phyloP scores from a whole-genome alignment of 768 basidiomycete genomes.

The Naganishia randhawae region DNA sequence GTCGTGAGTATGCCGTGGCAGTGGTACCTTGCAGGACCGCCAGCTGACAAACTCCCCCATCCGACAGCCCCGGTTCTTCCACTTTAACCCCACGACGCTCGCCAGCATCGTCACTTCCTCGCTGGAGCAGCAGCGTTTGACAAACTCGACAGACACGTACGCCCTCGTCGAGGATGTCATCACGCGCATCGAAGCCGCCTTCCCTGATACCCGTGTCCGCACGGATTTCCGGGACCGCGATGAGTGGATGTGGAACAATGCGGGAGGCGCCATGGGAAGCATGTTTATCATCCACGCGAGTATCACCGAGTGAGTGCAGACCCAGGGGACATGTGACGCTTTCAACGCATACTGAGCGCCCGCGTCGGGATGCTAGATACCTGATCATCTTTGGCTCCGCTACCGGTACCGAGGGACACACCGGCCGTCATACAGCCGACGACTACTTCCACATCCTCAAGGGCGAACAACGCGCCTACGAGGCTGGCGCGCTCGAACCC shows the following conservation, averaged over 20 bases:
- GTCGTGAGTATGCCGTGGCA: conserved; percentile 35
- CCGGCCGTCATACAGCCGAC: conserved; percentile 88
- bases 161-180: conserved; percentile 79
- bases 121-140: conserved; percentile 54
- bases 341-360: neutral
- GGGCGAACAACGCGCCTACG: conserved; percentile 93
- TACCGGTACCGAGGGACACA: conserved; percentile 92
- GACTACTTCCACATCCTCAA: conserved; percentile 95
- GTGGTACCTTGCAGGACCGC: too few relatives aligned
- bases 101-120: conserved; percentile 73
- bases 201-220: conserved; percentile 57
- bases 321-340: neutral
- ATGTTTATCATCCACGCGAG: conserved; percentile 98
- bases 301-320: conserved; percentile 82
- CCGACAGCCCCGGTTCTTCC: conserved; percentile 74
- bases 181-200: conserved; percentile 68
- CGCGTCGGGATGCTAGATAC: conserved; percentile 36
- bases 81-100: conserved; percentile 68
- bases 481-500: conserved; percentile 72
- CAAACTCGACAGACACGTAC: conserved; percentile 56
- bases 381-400: conserved; percentile 82
- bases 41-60: too few relatives aligned
- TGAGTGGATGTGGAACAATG: conserved; percentile 96
- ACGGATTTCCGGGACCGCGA: conserved; percentile 51
- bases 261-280: conserved; percentile 90